Evolutionary conservation across 139 green algal species (phyloP).

Genomic region (Pleodorina starrii): DNA sequence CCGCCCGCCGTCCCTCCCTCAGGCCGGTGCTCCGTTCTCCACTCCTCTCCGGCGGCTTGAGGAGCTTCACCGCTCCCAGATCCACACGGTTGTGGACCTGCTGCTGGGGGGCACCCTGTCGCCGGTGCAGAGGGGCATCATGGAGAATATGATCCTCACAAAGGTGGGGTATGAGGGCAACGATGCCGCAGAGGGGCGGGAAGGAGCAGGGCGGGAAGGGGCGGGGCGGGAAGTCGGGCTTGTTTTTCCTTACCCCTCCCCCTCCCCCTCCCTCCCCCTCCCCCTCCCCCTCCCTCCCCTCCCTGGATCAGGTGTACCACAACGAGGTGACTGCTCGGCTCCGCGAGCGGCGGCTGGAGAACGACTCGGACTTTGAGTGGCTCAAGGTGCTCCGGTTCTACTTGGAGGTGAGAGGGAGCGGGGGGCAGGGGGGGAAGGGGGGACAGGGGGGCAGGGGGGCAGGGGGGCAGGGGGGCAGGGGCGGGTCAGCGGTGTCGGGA

Average conservation of each 20-base stretch:
- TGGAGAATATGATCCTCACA: constrained; percentile 64
- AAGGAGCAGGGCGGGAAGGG: neutral
- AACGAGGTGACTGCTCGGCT: constrained; percentile 54
- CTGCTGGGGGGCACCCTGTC: constrained; percentile 46
- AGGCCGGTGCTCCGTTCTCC: constrained; percentile 44
- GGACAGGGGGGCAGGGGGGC: neutral
- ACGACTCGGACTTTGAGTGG: constrained; percentile 57
- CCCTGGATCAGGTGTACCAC: constrained; percentile 67
- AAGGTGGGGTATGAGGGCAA: constrained; percentile 40
- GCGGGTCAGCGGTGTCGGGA: neutral
- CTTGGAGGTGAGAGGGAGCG: constrained; percentile 28
- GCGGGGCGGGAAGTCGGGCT: neutral
- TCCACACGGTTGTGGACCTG: constrained; percentile 54
- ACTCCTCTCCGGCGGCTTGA: constrained; percentile 39
- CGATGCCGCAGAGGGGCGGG: neutral
- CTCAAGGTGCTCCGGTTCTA: constrained; percentile 63
- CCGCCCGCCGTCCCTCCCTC: neutral
- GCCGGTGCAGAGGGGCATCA: constrained; percentile 44
- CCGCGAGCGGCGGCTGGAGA: constrained; percentile 45
- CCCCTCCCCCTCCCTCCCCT: no score
- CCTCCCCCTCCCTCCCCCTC: neutral
- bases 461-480: neutral
- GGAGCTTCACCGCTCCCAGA: constrained; percentile 35
- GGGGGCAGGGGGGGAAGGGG: neutral
- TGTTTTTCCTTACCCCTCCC: neutral